Percentiles rank a stretch among this genome's conserved stretches.
These are phyloP conservation scores for Linnemannia elongata DNA, from an alignment of 192 early-diverging fungal species.

Conservation along the genomic window DNA sequence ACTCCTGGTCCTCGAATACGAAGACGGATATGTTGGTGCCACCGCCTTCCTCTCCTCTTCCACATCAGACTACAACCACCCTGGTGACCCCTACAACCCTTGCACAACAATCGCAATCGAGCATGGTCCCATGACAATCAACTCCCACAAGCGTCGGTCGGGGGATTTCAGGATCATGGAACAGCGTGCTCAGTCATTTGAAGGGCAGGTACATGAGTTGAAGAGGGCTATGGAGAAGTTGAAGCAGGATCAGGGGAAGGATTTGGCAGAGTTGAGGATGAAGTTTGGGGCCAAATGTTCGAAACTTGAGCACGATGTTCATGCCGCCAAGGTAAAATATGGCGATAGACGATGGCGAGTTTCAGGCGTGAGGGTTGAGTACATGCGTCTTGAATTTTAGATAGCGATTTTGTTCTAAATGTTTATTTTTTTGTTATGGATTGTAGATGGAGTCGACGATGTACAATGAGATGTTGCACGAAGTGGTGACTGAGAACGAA, in stretches of 20 bases:
- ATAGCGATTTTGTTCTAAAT: neutral
- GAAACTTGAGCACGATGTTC: slow-evolving; percentile 39
- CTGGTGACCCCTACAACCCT: neutral
- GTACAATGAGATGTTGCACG: slow-evolving; percentile 55
- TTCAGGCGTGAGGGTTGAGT: too few species aligned
- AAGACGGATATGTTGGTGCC: slow-evolving; percentile 37
- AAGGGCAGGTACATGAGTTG: slow-evolving; percentile 30
- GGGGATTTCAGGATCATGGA: slow-evolving; percentile 33
- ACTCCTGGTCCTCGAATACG: slow-evolving; percentile 45
- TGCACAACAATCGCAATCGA: slow-evolving; percentile 15
- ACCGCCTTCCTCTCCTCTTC: slow-evolving; percentile 21
- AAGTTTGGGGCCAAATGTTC: slow-evolving; percentile 11
- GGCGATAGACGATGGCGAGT: too few species aligned
- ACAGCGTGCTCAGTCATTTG: slow-evolving; percentile 17
- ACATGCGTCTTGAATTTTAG: neutral
- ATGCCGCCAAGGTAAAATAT: slow-evolving; percentile 46
- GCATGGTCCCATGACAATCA: slow-evolving; percentile 38
- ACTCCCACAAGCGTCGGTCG: slow-evolving; percentile 41
- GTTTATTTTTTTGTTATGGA: neutral
- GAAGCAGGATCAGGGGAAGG: slow-evolving; percentile 15
- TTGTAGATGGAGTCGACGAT: slow-evolving; percentile 46
- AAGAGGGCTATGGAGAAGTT: slow-evolving; percentile 15
- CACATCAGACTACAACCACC: neutral
- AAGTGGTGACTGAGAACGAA: slow-evolving; percentile 50
- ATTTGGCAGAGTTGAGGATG: slow-evolving; percentile 17